Evolutionary conservation across 1,284 basidiomycete species (phyloP).

Genomic region (Mixia osmundae): DNA sequence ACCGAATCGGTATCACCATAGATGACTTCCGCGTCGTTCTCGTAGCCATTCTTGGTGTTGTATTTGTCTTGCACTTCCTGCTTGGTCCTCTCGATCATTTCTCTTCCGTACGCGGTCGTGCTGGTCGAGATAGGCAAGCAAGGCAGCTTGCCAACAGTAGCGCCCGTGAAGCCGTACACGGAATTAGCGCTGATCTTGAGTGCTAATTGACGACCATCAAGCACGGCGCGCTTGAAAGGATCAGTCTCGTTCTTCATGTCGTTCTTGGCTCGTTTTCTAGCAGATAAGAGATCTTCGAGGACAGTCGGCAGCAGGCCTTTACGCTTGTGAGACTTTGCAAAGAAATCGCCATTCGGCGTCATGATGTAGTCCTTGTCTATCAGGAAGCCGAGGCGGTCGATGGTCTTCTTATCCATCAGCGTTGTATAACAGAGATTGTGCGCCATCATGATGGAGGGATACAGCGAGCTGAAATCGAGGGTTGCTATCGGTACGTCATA

Average conservation of each 20-base stretch:
- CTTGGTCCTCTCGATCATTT: slow-evolving; percentile 93
- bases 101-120: slow-evolving; percentile 73
- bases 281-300: slow-evolving; percentile 69
- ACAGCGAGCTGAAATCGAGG: slow-evolving; percentile 86
- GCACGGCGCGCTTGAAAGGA: slow-evolving; percentile 41
- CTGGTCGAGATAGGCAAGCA: slow-evolving; percentile 85
- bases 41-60: slow-evolving; percentile 55
- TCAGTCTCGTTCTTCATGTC: slow-evolving; percentile 88
- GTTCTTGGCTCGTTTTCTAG: slow-evolving; percentile 73
- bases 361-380: slow-evolving; percentile 64
- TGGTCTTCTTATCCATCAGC: slow-evolving; percentile 47
- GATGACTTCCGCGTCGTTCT: slow-evolving; percentile 69
- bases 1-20: slow-evolving; percentile 97
- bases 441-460: slow-evolving; percentile 98
- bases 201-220: slow-evolving; percentile 25
- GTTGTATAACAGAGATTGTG: slow-evolving; percentile 95
- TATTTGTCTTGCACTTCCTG: slow-evolving; percentile 74
- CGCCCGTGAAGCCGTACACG: slow-evolving; percentile 90
- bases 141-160: slow-evolving; percentile 78
- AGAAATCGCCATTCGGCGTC: slow-evolving; percentile 81
- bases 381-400: slow-evolving; percentile 47
- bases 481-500: slow-evolving; percentile 88
- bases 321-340: slow-evolving; percentile 42
- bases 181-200: slow-evolving; percentile 92
- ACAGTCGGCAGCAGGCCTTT: slow-evolving; percentile 78